These are phyloP conservation scores for Tuber melanosporum DNA, from an alignment of 495 filamentous ascomycete genomes.

Conservation along the genomic window DNA sequence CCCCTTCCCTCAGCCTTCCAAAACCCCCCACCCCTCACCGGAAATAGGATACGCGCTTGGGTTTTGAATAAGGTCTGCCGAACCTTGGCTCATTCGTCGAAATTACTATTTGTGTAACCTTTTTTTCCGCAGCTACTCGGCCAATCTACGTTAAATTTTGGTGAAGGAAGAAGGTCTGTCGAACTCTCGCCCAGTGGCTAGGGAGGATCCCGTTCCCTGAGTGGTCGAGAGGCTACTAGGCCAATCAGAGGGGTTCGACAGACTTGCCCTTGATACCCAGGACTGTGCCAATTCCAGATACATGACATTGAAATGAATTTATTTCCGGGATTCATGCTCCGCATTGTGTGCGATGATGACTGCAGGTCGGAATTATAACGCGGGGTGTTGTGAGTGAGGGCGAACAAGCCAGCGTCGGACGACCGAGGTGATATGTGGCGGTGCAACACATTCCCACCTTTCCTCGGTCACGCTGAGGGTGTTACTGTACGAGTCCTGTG, in stretches of 20 bases:
- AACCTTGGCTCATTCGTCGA: no score
- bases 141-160: no score
- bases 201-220: no score
- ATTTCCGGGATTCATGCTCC: not conserved
- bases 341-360: not conserved
- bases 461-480: not conserved
- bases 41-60: not conserved
- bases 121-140: no score
- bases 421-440: conserved; percentile 4
- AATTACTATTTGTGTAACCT: no score
- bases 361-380: conserved; percentile 31
- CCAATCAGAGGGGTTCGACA: no score
- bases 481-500: not conserved
- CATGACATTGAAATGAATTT: not conserved
- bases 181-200: no score
- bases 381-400: conserved; percentile 22
- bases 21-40: not conserved
- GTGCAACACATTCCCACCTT: not conserved
- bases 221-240: no score
- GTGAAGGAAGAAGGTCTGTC: no score
- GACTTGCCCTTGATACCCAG: no score
- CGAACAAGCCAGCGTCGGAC: not conserved
- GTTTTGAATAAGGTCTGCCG: no score
- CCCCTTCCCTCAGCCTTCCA: not conserved
- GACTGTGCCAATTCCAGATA: not conserved